Evolutionary conservation across 768 basidiomycete genomes (phyloP), one percentile per base, ranked within the genome.

Genomic region (Tylopilus vinaceipallidus): DNA sequence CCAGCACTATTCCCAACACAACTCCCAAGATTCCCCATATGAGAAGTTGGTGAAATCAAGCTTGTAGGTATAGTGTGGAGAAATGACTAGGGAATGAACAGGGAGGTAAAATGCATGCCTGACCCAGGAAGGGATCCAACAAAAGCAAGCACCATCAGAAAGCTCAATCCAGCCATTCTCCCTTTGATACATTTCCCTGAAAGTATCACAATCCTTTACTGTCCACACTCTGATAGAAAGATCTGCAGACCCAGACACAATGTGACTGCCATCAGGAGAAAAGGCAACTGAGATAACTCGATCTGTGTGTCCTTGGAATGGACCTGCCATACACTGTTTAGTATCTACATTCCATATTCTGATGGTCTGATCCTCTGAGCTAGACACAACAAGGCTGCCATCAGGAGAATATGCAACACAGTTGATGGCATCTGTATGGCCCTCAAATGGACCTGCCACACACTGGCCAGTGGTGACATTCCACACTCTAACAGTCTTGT

Each of bases 401-500:
- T 52, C 36, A 40, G 57, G 60, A 27, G 60, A 60, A 36, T 52
- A 60, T 17, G 49, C 47, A 55, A 60, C 37, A 42, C 47, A 56
- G 1, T 13, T 19, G 12, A 60, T n/a, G 4, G 1, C 0, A 24
- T 49, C 47, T 57, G 49, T 53, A 24, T 68, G 61, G 11, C 60
- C 61, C 9, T 55, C 22, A 16, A 60, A 39, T 42, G 59, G 58
- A 47, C 54, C 60, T 47, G 32, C 52, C 37, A 65, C 14, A 53
- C 53, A 47, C 20, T 53, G 40, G 17, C 64, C 48, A 54, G 52
- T 49, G 22, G 1, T 6, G 30, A 41, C 12, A 42, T 56, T 24
- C 63, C 63, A 65, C 12, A 64, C 8, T 37, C 57, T 61, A 10
- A 68, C 35, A 0, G 56, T 62, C 33, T n/a, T n/a, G n/a, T n/a